Evolutionary conservation across 2,329 filamentous ascomycete genomes (phyloP).

Genomic region (Capronia americana): DNA sequence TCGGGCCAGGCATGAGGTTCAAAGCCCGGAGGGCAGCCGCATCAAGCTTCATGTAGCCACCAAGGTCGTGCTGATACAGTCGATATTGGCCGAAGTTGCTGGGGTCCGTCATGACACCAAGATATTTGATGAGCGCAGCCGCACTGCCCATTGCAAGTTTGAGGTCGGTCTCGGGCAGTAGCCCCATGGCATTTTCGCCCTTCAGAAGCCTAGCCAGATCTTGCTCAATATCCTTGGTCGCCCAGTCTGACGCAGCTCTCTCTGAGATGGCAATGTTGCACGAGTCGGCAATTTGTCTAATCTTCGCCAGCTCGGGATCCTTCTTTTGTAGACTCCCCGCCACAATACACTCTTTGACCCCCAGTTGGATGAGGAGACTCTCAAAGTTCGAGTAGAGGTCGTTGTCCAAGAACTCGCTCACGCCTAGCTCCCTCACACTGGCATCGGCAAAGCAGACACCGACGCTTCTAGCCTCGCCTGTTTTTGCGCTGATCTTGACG

Average conservation of each 20-base stretch:
- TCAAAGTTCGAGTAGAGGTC: constrained; percentile 98
- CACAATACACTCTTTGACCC: constrained; percentile 92
- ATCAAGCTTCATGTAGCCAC: constrained; percentile 98
- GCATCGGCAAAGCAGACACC: constrained; percentile 98
- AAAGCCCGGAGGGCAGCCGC: constrained; percentile 91
- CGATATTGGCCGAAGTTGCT: constrained; percentile 98
- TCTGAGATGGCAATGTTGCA: constrained; percentile 91
- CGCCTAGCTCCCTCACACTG: constrained; percentile 90
- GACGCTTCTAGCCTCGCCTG: constrained; percentile 80
- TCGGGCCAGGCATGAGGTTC: constrained; percentile 94
- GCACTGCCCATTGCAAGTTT: constrained; percentile 97
- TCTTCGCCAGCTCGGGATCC: constrained; percentile 85
- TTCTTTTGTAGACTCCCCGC: constrained; percentile 79
- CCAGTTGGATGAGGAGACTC: constrained; percentile 91
- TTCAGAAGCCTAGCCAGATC: constrained; percentile 86
- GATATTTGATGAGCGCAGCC: constrained; percentile 90
- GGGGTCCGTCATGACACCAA: constrained; percentile 85
- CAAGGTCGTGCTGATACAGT: constrained; percentile 94
- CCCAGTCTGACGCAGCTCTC: constrained; percentile 77
- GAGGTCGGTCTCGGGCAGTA: constrained; percentile 86
- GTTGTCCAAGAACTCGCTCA: constrained; percentile 98
- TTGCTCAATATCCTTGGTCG: constrained; percentile 91
- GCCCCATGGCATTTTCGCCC: constrained; percentile 77
- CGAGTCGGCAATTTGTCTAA: constrained; percentile 86
- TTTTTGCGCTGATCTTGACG: constrained; percentile 90